Conservation (phyloP, 192 early-diverging fungal genomes). For the Backusella macrospora region DNA sequence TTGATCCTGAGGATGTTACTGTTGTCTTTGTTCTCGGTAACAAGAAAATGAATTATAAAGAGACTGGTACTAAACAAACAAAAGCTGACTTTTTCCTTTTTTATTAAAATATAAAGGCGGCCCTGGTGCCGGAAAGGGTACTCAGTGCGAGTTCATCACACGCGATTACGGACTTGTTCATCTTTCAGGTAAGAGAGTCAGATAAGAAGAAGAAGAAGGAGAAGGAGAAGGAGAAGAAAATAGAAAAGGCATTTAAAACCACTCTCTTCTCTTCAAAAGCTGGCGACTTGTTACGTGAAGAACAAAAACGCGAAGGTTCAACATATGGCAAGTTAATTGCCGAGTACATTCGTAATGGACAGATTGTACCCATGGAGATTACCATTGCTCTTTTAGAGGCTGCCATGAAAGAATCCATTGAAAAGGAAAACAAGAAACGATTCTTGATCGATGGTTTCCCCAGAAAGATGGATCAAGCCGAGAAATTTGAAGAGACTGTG, state of each 20-base stretch:
- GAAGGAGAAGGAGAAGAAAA: too few species aligned
- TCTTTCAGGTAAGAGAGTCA: constrained; percentile 67
- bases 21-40: constrained; percentile 43
- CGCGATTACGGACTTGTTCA: constrained; percentile 91
- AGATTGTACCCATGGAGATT: constrained; percentile 94
- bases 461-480: constrained; percentile 87
- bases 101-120: constrained; percentile 47
- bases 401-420: constrained; percentile 74
- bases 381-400: constrained; percentile 88
- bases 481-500: constrained; percentile 86
- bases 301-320: constrained; percentile 78
- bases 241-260: background rate
- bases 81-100: background rate
- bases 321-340: constrained; percentile 88
- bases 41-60: background rate
- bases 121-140: constrained; percentile 92
- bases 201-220: background rate
- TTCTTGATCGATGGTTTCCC: constrained; percentile 99
- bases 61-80: background rate
- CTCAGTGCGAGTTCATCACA: constrained; percentile 87
- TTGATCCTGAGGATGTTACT: constrained; percentile 26
- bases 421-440: constrained; percentile 51
- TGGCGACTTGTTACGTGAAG: constrained; percentile 91
- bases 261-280: constrained; percentile 46
- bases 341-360: constrained; percentile 86